A percentile compares a stretch with the other conserved stretches of the same genome.
These are phyloP conservation scores for Leishmania tarentolae DNA, from an alignment of 208 protist species.

Conservation along the genomic window DNA sequence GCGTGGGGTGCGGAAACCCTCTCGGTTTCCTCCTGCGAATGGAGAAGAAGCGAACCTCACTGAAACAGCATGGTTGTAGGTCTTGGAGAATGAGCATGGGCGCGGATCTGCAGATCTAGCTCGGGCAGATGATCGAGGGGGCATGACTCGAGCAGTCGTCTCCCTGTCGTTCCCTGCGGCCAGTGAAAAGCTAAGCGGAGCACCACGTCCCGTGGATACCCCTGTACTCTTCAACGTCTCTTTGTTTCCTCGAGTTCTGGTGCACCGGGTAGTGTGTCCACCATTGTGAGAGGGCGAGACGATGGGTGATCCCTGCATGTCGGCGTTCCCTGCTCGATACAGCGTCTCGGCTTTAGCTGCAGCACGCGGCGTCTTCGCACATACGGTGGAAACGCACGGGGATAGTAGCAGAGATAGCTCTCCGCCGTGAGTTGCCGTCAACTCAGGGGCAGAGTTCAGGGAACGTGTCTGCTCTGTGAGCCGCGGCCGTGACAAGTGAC, in stretches of 20 bases:
- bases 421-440: not conserved
- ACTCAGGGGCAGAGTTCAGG: not conserved
- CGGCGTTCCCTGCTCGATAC: not conserved
- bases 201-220: not conserved
- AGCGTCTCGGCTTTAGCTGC: not conserved
- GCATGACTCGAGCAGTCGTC: not conserved
- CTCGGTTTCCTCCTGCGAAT: not conserved
- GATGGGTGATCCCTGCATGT: not conserved
- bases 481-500: not conserved
- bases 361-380: not conserved
- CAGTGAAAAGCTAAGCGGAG: not conserved
- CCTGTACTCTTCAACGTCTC: not conserved
- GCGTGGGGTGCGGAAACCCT: not conserved
- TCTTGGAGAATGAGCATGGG: not conserved
- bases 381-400: not conserved
- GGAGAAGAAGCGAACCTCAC: not conserved
- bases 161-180: not conserved
- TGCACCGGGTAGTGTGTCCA: not conserved
- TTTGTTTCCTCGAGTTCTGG: not conserved
- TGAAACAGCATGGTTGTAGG: not conserved
- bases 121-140: not conserved
- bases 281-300: not conserved
- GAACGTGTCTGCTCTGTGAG: not conserved
- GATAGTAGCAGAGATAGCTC: not conserved
- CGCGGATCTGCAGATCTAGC: not conserved